phyloP scores from a whole-genome alignment of 257 asterid species.

The Solanum rostratum region DNA sequence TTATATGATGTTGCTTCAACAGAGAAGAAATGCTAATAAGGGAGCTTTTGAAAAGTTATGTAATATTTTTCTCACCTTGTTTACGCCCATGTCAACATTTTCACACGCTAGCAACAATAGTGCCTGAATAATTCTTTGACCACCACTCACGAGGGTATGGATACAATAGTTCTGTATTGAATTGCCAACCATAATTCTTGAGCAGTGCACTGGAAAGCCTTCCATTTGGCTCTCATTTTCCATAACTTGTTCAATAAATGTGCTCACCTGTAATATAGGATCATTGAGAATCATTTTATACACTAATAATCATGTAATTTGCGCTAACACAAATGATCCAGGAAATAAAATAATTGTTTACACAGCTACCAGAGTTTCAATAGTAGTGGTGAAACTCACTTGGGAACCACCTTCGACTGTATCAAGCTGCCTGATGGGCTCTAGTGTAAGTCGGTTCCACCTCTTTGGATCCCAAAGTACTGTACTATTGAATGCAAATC shows the following conservation, averaged over 20 bases:
- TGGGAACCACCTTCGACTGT: conserved; percentile 31
- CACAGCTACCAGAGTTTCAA: neutral
- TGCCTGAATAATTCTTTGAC: conserved; percentile 7
- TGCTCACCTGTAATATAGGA: too few species aligned
- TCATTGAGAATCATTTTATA: too few species aligned
- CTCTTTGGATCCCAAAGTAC: conserved; percentile 64
- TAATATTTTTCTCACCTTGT: too few species aligned
- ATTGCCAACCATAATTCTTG: conserved; percentile 51
- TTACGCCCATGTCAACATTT: neutral
- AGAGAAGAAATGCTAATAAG: too few species aligned
- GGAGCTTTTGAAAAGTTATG: neutral
- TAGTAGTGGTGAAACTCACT: conserved; percentile 22
- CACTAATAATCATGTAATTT: neutral
- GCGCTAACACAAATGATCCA: neutral
- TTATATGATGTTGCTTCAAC: neutral
- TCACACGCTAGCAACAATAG: conserved; percentile 18
- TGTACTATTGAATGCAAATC: conserved; percentile 71
- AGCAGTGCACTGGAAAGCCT: conserved; percentile 35
- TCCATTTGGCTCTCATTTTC: too few species aligned
- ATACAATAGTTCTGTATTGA: conserved; percentile 4
- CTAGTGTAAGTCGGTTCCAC: conserved; percentile 59
- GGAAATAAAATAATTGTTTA: too few species aligned
- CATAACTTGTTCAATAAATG: too few species aligned
- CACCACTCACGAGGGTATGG: too few species aligned
- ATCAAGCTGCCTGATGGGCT: too few species aligned